phyloP scores from a whole-genome alignment of 192 early-diverging fungal species.

The Lobosporangium transversale region DNA sequence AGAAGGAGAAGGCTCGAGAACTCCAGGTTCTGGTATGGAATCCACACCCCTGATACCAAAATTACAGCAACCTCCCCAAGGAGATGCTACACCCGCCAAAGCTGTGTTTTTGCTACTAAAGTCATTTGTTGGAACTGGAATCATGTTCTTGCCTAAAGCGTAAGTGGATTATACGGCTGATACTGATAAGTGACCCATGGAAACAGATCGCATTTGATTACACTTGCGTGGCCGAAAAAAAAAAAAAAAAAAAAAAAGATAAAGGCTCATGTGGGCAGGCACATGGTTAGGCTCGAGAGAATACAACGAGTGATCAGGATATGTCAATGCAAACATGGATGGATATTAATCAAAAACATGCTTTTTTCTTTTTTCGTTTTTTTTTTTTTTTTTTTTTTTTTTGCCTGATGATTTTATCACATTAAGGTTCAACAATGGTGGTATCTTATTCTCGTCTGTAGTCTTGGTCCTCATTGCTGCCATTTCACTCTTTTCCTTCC shows the following conservation, averaged over 20 bases:
- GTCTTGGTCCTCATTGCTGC: constrained; percentile 73
- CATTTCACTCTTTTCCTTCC: constrained; percentile 75
- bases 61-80: constrained; percentile 50
- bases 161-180: constrained; percentile 55
- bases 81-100: constrained; percentile 74
- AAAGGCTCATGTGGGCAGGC: background rate
- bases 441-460: constrained; percentile 72
- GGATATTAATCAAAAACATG: no score
- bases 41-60: constrained; percentile 53
- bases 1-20: constrained; percentile 17
- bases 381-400: no score
- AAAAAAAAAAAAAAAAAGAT: background rate
- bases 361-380: no score
- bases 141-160: constrained; percentile 74
- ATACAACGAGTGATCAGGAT: no score
- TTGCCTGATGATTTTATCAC: no score
- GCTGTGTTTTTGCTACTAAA: constrained; percentile 83
- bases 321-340: no score
- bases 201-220: no score
- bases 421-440: constrained; percentile 85
- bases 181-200: no score
- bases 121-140: constrained; percentile 84
- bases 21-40: constrained; percentile 34
- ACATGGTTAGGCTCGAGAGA: no score
- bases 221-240: background rate